phyloP scores from a whole-genome alignment of 2,329 filamentous ascomycete species.

The Cadophora gregata region DNA sequence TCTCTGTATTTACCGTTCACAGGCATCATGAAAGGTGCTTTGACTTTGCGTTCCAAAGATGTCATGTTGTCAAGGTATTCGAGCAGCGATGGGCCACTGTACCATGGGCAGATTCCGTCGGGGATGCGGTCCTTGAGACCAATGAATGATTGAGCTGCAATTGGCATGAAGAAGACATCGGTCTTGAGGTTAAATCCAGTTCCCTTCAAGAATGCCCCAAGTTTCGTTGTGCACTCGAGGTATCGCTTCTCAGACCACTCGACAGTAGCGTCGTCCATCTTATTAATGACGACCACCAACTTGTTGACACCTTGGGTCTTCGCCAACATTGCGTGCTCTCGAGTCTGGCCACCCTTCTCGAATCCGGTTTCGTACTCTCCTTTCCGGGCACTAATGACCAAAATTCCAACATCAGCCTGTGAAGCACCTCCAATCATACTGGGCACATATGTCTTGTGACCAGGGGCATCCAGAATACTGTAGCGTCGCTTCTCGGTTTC shows the following conservation, averaged over 20 bases:
- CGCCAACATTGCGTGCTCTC: slow-evolving; percentile 96
- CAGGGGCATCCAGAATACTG: slow-evolving; percentile 94
- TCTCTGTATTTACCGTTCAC: slow-evolving; percentile 96
- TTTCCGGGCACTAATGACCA: slow-evolving; percentile 96
- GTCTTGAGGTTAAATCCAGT: slow-evolving; percentile 94
- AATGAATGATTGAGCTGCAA: slow-evolving; percentile 84
- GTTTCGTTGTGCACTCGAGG: slow-evolving; percentile 90
- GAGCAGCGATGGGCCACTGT: slow-evolving; percentile 85
- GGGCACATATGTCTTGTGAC: slow-evolving; percentile 97
- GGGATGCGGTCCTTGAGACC: slow-evolving; percentile 91
- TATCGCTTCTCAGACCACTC: slow-evolving; percentile 94
- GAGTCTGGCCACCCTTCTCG: slow-evolving; percentile 93
- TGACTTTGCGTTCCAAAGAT: slow-evolving; percentile 91
- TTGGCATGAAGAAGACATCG: slow-evolving; percentile 94
- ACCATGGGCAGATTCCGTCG: slow-evolving; percentile 79
- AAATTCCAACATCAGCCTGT: slow-evolving; percentile 90
- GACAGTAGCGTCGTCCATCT: slow-evolving; percentile 98
- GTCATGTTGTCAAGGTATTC: slow-evolving; percentile 96
- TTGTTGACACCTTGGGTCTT: slow-evolving; percentile 99
- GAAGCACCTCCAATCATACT: slow-evolving; percentile 98
- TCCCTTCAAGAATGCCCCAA: slow-evolving; percentile 85
- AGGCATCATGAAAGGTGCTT: slow-evolving; percentile 99
- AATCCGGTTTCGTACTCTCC: slow-evolving; percentile 99
- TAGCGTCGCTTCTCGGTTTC: slow-evolving; percentile 96
- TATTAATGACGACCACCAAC: slow-evolving; percentile 93